phyloP scores from a whole-genome alignment of 164 flowering plant genomes.

The Taxillus chinensis region DNA sequence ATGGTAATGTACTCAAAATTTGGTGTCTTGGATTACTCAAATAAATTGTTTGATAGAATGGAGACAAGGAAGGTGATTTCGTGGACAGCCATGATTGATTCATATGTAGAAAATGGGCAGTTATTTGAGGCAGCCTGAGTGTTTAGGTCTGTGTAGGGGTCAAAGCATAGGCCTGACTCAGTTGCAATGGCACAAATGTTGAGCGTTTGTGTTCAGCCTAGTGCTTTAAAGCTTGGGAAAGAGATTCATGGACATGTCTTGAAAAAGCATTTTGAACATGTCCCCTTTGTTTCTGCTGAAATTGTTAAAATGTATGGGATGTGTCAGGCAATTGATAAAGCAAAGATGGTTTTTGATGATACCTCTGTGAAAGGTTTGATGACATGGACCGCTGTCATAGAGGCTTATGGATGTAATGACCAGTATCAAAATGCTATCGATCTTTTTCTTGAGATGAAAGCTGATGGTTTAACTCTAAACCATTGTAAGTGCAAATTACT shows the following conservation, averaged over 20 bases:
- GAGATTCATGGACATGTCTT: slow-evolving; percentile 71
- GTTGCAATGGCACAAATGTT: slow-evolving; percentile 53
- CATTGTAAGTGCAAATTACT: slow-evolving; percentile 48
- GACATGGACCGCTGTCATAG: slow-evolving; percentile 75
- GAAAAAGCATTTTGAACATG: slow-evolving; percentile 37
- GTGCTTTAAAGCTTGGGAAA: slow-evolving; percentile 46
- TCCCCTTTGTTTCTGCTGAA: slow-evolving; percentile 64
- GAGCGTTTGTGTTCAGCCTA: slow-evolving; percentile 36
- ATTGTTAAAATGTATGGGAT: slow-evolving; percentile 63
- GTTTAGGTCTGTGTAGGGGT: slow-evolving; percentile 63
- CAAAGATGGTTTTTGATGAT: slow-evolving; percentile 40
- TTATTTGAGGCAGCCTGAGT: slow-evolving; percentile 39
- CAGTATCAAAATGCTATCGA: slow-evolving; percentile 42
- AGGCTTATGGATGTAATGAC: slow-evolving; percentile 45
- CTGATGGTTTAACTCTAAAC: slow-evolving; percentile 42
- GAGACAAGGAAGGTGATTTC: slow-evolving; percentile 59
- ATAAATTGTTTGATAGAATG: slow-evolving; percentile 44
- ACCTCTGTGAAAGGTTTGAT: slow-evolving; percentile 48
- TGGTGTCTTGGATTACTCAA: slow-evolving; percentile 30
- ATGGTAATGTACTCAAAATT: slow-evolving; percentile 83
- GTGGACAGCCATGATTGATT: slow-evolving; percentile 90
- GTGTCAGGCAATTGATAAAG: slow-evolving; percentile 32
- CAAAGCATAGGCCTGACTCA: slow-evolving; percentile 72
- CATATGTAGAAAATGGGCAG: slow-evolving; percentile 34
- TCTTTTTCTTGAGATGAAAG: slow-evolving; percentile 37